Percentiles rank a stretch among this genome's conserved stretches.
Evolutionary conservation across 2,329 filamentous ascomycete genomes (phyloP).

Genomic region (Exophiala viscosa): DNA sequence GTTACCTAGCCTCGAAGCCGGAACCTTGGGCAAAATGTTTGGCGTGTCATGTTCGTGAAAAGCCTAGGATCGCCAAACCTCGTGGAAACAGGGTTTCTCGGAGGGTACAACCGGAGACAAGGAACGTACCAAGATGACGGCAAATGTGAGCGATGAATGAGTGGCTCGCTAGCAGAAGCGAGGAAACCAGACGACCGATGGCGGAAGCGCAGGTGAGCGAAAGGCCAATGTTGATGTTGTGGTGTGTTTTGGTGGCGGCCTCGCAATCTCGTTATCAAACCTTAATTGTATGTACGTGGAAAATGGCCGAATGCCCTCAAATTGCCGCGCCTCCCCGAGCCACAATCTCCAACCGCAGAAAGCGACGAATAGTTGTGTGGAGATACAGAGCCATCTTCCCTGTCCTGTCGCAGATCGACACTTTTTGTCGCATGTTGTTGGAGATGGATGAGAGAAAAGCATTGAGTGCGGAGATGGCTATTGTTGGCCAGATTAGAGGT

Average conservation of each 20-base stretch:
- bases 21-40: slow-evolving; percentile 8
- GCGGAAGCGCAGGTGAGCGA: slow-evolving; percentile 1
- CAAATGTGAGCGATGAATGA: slow-evolving; percentile 6
- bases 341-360: slow-evolving; percentile 16
- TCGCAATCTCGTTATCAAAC: slow-evolving; percentile 26
- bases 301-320: slow-evolving; percentile 5
- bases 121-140: background rate
- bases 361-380: slow-evolving; percentile 13
- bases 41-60: slow-evolving; percentile 23
- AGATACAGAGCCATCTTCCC: slow-evolving; percentile 2
- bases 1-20: slow-evolving; percentile 14
- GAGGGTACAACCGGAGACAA: background rate
- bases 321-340: slow-evolving; percentile 15
- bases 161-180: slow-evolving; percentile 11
- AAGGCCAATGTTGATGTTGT: slow-evolving; percentile 7
- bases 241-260: slow-evolving; percentile 14
- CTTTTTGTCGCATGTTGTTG: slow-evolving; percentile 1
- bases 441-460: background rate
- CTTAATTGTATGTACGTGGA: slow-evolving; percentile 18
- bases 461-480: no score
- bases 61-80: slow-evolving; percentile 5
- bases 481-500: no score
- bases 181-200: background rate
- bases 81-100: slow-evolving; percentile 8
- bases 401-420: slow-evolving; percentile 2